Conservation (phyloP, 306 rosid genomes). For the Glycine latifolia region DNA sequence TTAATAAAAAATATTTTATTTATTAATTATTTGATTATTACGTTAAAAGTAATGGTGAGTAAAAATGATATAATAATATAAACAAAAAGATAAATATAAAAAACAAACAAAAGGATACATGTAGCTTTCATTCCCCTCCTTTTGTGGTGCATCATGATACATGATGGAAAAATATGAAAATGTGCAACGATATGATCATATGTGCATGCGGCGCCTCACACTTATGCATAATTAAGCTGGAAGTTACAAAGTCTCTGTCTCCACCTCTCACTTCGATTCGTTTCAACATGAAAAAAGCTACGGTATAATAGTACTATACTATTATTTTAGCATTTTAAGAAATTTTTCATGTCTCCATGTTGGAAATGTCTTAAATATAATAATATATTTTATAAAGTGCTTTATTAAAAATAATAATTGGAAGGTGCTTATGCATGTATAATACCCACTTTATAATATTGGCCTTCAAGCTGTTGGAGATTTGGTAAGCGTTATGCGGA, state of each 20-base stretch:
- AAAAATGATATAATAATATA: no score
- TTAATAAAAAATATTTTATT: no score
- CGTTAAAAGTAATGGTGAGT: no score
- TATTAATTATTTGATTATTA: no score
- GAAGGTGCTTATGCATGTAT: not conserved
- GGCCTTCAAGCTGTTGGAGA: slow-evolving; percentile 27
- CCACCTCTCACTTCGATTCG: slow-evolving; percentile 34
- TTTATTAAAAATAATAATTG: no score
- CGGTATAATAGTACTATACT: not conserved
- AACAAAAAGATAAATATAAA: not conserved
- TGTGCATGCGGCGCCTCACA: slow-evolving; percentile 21
- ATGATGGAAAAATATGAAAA: not conserved
- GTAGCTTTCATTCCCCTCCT: not conserved
- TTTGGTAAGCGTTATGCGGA: slow-evolving; percentile 21
- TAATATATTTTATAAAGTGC: not conserved
- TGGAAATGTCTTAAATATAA: not conserved
- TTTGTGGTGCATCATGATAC: no score
- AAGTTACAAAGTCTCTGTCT: slow-evolving; percentile 20
- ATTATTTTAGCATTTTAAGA: not conserved
- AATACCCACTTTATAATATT: not conserved
- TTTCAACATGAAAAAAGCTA: not conserved
- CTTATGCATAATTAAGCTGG: not conserved
- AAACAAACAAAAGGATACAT: no score
- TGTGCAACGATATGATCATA: not conserved
- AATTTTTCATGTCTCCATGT: slow-evolving; percentile 3